A percentile compares a stretch with the other conserved stretches of the same genome.
These are phyloP conservation scores for Parsonsia alboflavescens DNA, from an alignment of 257 asterid genomes.

Conservation along the genomic window DNA sequence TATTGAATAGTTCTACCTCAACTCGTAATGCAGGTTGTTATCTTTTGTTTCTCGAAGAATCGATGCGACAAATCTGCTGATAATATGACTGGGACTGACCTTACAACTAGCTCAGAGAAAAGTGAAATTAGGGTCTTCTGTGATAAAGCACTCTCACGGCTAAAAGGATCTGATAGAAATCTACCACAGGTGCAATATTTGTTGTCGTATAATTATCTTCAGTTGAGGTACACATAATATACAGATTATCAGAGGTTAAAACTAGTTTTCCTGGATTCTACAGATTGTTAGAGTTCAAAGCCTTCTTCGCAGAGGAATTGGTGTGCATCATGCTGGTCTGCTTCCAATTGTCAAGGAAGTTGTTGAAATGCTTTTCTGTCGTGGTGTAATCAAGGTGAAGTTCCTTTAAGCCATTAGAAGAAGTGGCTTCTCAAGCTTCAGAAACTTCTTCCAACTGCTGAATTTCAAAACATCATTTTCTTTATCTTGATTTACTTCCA, in stretches of 20 bases:
- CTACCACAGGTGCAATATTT: slow-evolving; percentile 78
- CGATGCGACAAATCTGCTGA: slow-evolving; percentile 94
- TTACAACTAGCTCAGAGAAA: slow-evolving; percentile 88
- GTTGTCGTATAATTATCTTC: slow-evolving; percentile 11
- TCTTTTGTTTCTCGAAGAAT: slow-evolving; percentile 92
- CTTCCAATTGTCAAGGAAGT: slow-evolving; percentile 99
- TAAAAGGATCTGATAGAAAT: slow-evolving; percentile 94
- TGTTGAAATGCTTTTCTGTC: slow-evolving; percentile 99
- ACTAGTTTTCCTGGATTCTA: slow-evolving; percentile 22
- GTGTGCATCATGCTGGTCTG: slow-evolving; percentile 96
- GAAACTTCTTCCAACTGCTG: not conserved
- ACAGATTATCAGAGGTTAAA: slow-evolving; percentile 10
- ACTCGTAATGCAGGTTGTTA: slow-evolving; percentile 62
- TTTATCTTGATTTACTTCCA: not conserved
- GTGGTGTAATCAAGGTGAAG: slow-evolving; percentile 90
- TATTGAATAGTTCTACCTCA: slow-evolving; percentile 16
- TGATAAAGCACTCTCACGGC: slow-evolving; percentile 94
- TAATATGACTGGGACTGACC: slow-evolving; percentile 82
- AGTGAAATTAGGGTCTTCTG: slow-evolving; percentile 93
- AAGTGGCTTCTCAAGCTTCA: not conserved
- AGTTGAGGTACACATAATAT: not conserved
- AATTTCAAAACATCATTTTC: not conserved
- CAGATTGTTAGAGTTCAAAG: slow-evolving; percentile 93
- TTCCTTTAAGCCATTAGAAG: not conserved
- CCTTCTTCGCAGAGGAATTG: slow-evolving; percentile 90